Evolutionary conservation across 2,329 filamentous ascomycete genomes (phyloP), one percentile per base, ranked within the genome.

Genomic region (Hymenoscyphus linearis): DNA sequence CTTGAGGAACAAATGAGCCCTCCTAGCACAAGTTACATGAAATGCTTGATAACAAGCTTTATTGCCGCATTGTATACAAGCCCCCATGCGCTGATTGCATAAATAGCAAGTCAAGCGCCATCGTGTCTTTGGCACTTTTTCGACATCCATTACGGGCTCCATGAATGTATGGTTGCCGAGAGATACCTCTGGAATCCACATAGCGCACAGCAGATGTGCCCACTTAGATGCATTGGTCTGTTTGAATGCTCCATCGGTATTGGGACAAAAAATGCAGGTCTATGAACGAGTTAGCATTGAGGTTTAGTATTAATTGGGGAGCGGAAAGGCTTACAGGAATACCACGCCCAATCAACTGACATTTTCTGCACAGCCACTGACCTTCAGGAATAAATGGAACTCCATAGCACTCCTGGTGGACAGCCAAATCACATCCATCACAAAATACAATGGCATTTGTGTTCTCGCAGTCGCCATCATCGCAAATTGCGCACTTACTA

Each of bases 391-490:
- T 99, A 75, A 97, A 99, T 1, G 95, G 95, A 54, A 99, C 95
- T 60, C 95, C 95, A 73, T 99, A 99, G 76, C 95, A 99, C 78
- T 99, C 95, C 75, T 99, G 95, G 75, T 99, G 95, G 10, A 99
- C 95, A 3, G 95, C 95, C 57, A 99, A 80, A 75, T 99, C 96
- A 76, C 95, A 99, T 2, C 95, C 95, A 73, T 99, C 95, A 74
- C 95, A 99, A 73, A 99, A 99, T 25, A 99, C 95, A 71, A 99
- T 99, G 0, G 95, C 95, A 72, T 99, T 99, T 25, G 95, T 96
- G 74, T 99, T 99, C 76, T 99, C 95, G 72, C 95, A 99, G 72
- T 99, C 95, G n/a, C 95, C 95, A 71, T 99, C 95, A 72, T 99
- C 95, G 73, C 95, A 99, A 61, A 99, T 96, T 25, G 91, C 93